Base-by-base conservation (phyloP, 2,329 filamentous ascomycete species). In the Hymenoscyphus scutula region DNA sequence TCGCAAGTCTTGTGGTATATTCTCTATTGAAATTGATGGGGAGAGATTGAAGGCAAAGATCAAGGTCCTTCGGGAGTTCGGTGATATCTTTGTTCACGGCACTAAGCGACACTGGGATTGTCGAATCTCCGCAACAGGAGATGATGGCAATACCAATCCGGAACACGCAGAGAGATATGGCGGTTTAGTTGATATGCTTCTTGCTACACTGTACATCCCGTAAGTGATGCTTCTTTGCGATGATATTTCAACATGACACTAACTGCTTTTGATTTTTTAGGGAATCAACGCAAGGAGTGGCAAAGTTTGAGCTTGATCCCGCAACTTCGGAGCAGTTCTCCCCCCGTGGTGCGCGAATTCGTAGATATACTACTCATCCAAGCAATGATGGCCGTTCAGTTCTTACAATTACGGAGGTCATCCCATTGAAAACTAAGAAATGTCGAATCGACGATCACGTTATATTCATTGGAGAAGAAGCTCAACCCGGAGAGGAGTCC, bases 51-150 rank as follows among this genome's bases (percentile, higher is more conserved):
- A 38, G 3, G 56, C 64, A 1, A 54, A 61, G 13, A 59, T 71
- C 19, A 67, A 67, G 53, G 62, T 57, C 10, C 51, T 38, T 15
- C 62, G 53, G 11, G 55, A 64, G 0, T 63, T 71, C 23, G 72
- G 71, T 2, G 55, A 45, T 11, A 62, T 74, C 6, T 68, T 69
- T 59, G 58, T 73, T 6, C 72, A 75, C 63, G 71, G 73, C 30
- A 68, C 67, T 7, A 68, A 65, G 62, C 63, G 72, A 55, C 63
- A 68, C 10, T 74, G 72, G 72, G 73, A 75, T 60, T 68, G 69
- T n/a, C 62, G 63, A 19, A 61, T 74, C 17, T 45, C 48, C 32
- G 69, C 66, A 6, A 62, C 56, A 19, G 70, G 71, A 25, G 19
- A 51, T 10, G 45, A 51, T 19, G 45, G 45, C 45, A 23, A 51